phyloP scores from a whole-genome alignment of 1,284 basidiomycete species.

The Gymnopus androsaceus region DNA sequence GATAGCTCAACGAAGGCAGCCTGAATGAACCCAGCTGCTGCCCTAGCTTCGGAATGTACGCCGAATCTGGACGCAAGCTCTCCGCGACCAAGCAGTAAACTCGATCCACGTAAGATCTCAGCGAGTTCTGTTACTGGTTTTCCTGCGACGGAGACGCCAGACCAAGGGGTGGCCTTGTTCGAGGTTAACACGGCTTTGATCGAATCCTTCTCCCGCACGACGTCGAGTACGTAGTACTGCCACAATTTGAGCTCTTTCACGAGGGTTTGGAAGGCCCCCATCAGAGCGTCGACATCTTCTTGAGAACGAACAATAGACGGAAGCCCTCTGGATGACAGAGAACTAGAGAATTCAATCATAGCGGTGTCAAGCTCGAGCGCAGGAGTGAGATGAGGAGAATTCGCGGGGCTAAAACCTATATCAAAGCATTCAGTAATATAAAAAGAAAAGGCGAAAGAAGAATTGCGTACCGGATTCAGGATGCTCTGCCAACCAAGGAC shows the following conservation, averaged over 20 bases:
- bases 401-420: conserved; percentile 83
- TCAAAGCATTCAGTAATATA: conserved; percentile 10
- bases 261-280: conserved; percentile 61
- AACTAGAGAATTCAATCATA: conserved; percentile 77
- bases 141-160: conserved; percentile 53
- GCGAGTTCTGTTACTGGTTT: conserved; percentile 74
- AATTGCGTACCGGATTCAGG: conserved; percentile 82
- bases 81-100: conserved; percentile 60
- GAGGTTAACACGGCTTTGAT: conserved; percentile 54
- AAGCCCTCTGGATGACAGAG: conserved; percentile 66
- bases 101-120: conserved; percentile 53
- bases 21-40: conserved; percentile 71
- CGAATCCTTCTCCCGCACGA: conserved; percentile 55
- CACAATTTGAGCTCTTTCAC: conserved; percentile 75
- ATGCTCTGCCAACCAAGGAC: conserved; percentile 87
- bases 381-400: conserved; percentile 86
- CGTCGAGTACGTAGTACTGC: conserved; percentile 91
- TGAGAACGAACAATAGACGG: conserved; percentile 68
- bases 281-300: conserved; percentile 69
- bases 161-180: conserved; percentile 52
- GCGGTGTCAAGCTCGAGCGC: conserved; percentile 88
- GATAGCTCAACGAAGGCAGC: conserved; percentile 63
- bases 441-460: conserved; percentile 7
- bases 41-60: conserved; percentile 57
- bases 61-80: conserved; percentile 68